These are phyloP conservation scores for Flaveria trinervia DNA, from an alignment of 129 eudicot genomes.

Conservation along the genomic window DNA sequence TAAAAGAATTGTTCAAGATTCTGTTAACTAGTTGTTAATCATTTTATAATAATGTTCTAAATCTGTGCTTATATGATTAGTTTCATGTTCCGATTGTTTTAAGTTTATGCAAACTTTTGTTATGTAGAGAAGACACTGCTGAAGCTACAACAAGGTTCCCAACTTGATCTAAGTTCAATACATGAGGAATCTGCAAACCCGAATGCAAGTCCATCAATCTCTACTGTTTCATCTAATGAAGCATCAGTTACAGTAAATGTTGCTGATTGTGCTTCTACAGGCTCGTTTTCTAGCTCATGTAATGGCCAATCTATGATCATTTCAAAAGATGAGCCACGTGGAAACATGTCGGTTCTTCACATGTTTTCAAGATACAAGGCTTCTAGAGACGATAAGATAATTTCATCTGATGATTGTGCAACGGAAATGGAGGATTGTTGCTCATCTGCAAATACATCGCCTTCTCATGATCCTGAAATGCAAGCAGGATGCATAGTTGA, in stretches of 20 bases:
- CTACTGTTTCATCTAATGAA: conserved; percentile 29
- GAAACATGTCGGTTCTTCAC: conserved; percentile 45
- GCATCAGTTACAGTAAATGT: conserved; percentile 25
- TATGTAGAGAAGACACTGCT: conserved; percentile 67
- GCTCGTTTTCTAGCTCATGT: conserved; percentile 11
- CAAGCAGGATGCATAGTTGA: conserved; percentile 27
- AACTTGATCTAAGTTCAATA: conserved; percentile 28
- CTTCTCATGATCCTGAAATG: conserved; percentile 22
- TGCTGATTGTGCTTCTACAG: conserved; percentile 33
- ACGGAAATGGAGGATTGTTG: conserved; percentile 37
- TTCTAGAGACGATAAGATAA: conserved; percentile 27
- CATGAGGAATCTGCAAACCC: conserved; percentile 29
- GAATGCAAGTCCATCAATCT: conserved; percentile 18
- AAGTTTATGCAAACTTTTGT: neutral
- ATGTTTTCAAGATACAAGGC: conserved; percentile 63
- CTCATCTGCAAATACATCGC: conserved; percentile 48
- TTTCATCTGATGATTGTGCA: conserved; percentile 28
- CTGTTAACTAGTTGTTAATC: neutral
- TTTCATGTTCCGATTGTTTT: neutral
- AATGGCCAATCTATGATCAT: conserved; percentile 28
- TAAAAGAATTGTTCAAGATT: neutral
- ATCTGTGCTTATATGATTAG: neutral
- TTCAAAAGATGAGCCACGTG: conserved; percentile 33
- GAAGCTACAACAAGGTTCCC: conserved; percentile 86
- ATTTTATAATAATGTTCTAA: neutral